phyloP scores from a whole-genome alignment of 1,284 basidiomycete genomes.

The Cerrena zonata region DNA sequence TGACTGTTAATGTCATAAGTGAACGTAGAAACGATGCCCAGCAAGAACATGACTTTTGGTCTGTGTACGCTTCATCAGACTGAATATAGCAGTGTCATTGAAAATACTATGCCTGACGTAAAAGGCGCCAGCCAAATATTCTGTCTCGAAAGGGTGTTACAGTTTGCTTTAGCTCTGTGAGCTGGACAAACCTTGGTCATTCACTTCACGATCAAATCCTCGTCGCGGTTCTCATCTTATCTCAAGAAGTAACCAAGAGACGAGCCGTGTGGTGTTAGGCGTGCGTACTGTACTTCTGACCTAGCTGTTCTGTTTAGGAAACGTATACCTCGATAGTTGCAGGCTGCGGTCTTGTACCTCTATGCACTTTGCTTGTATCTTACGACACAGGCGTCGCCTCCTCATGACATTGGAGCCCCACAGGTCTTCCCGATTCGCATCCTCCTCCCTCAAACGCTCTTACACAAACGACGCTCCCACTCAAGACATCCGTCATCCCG shows the following conservation, averaged over 20 bases:
- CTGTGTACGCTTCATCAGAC: no score
- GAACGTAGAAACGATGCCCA: no score
- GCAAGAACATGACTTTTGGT: no score
- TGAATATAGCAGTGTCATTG: no score
- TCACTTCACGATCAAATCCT: background rate
- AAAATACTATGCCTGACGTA: no score
- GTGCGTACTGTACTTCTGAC: background rate
- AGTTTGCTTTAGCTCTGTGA: background rate
- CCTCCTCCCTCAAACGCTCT: slow-evolving; percentile 25
- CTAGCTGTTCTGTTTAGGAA: background rate
- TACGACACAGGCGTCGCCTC: slow-evolving; percentile 46
- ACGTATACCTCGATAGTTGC: background rate
- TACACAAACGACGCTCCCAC: slow-evolving; percentile 15
- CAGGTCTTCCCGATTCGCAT: slow-evolving; percentile 20
- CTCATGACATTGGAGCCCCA: slow-evolving; percentile 50
- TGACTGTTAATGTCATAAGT: no score
- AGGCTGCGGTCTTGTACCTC: slow-evolving; percentile 10
- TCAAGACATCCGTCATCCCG: background rate
- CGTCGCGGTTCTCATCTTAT: background rate
- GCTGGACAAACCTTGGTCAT: background rate
- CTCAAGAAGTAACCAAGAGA: background rate
- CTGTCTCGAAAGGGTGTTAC: no score
- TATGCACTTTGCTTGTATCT: slow-evolving; percentile 47
- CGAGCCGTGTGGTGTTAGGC: background rate
- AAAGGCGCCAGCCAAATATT: no score